phyloP scores from a whole-genome alignment of 2,329 filamentous ascomycete species.

The Cladorrhinum sp. region DNA sequence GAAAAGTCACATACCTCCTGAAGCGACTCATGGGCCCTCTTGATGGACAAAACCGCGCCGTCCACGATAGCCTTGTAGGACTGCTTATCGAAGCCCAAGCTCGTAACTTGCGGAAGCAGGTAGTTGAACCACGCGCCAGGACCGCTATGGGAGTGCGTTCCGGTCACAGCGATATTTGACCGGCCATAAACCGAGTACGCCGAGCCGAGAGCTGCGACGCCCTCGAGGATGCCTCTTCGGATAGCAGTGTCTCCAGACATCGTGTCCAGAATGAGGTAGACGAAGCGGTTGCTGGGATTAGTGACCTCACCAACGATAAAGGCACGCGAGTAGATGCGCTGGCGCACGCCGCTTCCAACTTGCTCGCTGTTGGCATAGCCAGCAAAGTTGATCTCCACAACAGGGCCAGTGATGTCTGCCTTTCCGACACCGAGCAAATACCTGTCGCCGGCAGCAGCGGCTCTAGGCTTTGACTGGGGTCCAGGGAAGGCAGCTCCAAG shows the following conservation, averaged over 20 bases:
- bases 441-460: slow-evolving; percentile 34
- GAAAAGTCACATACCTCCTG: slow-evolving; percentile 38
- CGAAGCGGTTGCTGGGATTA: slow-evolving; percentile 66
- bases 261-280: slow-evolving; percentile 85
- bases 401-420: slow-evolving; percentile 62
- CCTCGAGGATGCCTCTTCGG: slow-evolving; percentile 75
- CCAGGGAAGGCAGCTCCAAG: slow-evolving; percentile 13
- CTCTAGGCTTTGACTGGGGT: background rate
- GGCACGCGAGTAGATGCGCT: slow-evolving; percentile 79
- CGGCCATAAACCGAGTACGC: slow-evolving; percentile 73
- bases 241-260: slow-evolving; percentile 84
- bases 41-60: slow-evolving; percentile 74
- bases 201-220: slow-evolving; percentile 62
- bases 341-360: slow-evolving; percentile 76
- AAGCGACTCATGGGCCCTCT: slow-evolving; percentile 70
- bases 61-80: slow-evolving; percentile 86
- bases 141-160: slow-evolving; percentile 86
- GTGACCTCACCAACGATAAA: slow-evolving; percentile 76
- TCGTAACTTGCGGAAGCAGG: slow-evolving; percentile 83
- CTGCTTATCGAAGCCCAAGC: slow-evolving; percentile 78
- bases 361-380: slow-evolving; percentile 80
- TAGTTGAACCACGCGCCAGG: slow-evolving; percentile 93
- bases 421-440: slow-evolving; percentile 53
- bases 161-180: slow-evolving; percentile 82
- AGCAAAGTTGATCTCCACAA: slow-evolving; percentile 86